A percentile compares a stretch with the other conserved stretches of the same genome.
Conservation (phyloP, 345 rosid genomes). For the Acer saccharum region DNA sequence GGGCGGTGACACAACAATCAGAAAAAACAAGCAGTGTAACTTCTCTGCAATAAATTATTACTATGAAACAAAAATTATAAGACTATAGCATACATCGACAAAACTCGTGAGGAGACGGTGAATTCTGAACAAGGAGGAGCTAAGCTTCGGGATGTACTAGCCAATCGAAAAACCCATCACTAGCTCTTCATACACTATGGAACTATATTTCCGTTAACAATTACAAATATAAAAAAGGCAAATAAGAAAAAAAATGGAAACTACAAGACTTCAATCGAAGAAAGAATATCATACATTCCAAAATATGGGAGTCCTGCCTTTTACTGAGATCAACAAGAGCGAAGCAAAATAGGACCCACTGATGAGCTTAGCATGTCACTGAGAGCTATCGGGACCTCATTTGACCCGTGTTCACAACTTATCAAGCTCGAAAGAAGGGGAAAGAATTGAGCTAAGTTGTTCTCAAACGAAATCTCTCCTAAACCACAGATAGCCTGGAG, state of each 20-base stretch:
- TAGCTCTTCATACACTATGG: slow-evolving; percentile 39
- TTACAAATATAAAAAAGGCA: slow-evolving; percentile 13
- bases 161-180: slow-evolving; percentile 33
- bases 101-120: slow-evolving; percentile 23
- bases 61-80: slow-evolving; percentile 1
- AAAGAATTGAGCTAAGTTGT: slow-evolving; percentile 66
- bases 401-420: slow-evolving; percentile 93
- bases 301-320: slow-evolving; percentile 24
- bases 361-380: slow-evolving; percentile 84
- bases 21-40: background rate
- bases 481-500: slow-evolving; percentile 79
- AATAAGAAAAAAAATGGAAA: background rate
- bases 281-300: slow-evolving; percentile 33
- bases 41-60: slow-evolving; percentile 25
- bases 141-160: slow-evolving; percentile 11
- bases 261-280: slow-evolving; percentile 17
- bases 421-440: slow-evolving; percentile 78
- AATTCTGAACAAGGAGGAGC: slow-evolving; percentile 21
- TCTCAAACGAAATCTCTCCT: slow-evolving; percentile 76
- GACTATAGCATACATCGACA: slow-evolving; percentile 35
- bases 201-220: slow-evolving; percentile 31
- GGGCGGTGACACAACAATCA: too few species aligned
- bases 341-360: slow-evolving; percentile 79
- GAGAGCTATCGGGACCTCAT: slow-evolving; percentile 88
- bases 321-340: slow-evolving; percentile 54